Evolutionary conservation across 306 rosid species (phyloP).

Genomic region (Begonia peltatifolia): DNA sequence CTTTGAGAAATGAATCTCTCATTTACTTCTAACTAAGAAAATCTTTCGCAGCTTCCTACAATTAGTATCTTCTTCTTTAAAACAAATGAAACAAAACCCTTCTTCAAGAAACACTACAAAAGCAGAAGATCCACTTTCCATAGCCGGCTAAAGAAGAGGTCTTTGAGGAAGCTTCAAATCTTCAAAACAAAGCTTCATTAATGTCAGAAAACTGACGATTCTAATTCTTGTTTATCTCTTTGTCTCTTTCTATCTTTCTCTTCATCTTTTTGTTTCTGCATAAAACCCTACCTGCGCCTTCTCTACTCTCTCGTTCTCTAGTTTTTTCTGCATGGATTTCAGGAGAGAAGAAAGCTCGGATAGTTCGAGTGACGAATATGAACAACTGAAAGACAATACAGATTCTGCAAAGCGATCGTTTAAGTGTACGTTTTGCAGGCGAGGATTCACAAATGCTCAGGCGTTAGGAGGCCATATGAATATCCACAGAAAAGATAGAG

Average conservation of each 20-base stretch:
- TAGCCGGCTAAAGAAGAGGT: slow-evolving; percentile 65
- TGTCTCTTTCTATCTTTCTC: slow-evolving; percentile 24
- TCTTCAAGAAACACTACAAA: background rate
- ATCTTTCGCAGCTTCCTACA: background rate
- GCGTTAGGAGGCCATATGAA: slow-evolving; percentile 97
- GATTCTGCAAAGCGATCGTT: slow-evolving; percentile 33
- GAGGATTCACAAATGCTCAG: slow-evolving; percentile 95
- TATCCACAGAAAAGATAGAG: slow-evolving; percentile 72
- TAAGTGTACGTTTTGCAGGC: slow-evolving; percentile 76
- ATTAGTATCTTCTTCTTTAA: no score
- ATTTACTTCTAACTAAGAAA: background rate
- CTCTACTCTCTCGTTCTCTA: slow-evolving; percentile 5
- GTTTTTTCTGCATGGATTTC: slow-evolving; percentile 21
- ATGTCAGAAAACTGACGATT: slow-evolving; percentile 22
- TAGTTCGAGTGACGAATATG: slow-evolving; percentile 49
- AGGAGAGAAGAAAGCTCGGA: slow-evolving; percentile 26
- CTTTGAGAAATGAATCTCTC: background rate
- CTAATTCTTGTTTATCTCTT: slow-evolving; percentile 15
- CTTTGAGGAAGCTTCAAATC: slow-evolving; percentile 28
- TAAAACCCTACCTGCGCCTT: slow-evolving; percentile 12
- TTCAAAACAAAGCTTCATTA: slow-evolving; percentile 19
- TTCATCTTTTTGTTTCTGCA: slow-evolving; percentile 10
- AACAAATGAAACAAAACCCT: no score
- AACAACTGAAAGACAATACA: slow-evolving; percentile 9
- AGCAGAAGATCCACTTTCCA: slow-evolving; percentile 2